Base-by-base conservation (phyloP, 2,329 filamentous ascomycete species). In the Ustulina deusta region DNA sequence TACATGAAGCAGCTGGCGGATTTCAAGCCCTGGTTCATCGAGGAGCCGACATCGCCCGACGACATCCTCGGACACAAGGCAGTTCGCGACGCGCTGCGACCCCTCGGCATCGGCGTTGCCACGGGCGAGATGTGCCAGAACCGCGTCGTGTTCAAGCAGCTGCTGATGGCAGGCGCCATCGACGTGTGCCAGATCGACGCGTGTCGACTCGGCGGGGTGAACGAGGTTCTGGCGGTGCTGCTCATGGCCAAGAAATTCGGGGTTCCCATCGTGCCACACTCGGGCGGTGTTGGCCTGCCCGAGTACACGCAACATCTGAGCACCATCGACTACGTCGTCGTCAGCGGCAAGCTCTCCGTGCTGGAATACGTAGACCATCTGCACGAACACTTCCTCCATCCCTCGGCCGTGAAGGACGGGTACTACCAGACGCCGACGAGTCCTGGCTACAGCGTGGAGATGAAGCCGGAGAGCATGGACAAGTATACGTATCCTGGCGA, bases 121-220 rank as follows among this genome's bases (percentile, higher is more conserved):
- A 97, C 94, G 0, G 94, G 94, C 70, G 94, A 97, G 83, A 97
- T 97, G 93, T 96, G 93, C 83, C 94, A 97, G 83, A 97, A 97
- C 84, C 90, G 94, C 44, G 92, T 97, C 72, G 89, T 97, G 75
- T 97, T 97, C 88, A 97, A 97, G 86, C 94, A 97, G 81, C 87
- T 97, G 68, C 87, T 97, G 59, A 88, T 90, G 78, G 84, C 89
- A 2, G 91, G 91, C 58, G 93, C 93, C 68, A 93, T 97, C 74
- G 93, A 96, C 76, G 89, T 97, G 22, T 93, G 93, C 78, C 94
- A 97, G 81, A 92, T 96, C 74, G 94, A 97, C 75, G 94, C 94
- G 2, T 97, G 93, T 83, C 90, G 94, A 29, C 87, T 97, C 73
- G 94, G 94, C 48, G 93, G 94, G 69, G 93, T 97, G 52, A 97